Conservation (phyloP, 75 land plant genomes). For the Pseudotsuga menziesii region DNA sequence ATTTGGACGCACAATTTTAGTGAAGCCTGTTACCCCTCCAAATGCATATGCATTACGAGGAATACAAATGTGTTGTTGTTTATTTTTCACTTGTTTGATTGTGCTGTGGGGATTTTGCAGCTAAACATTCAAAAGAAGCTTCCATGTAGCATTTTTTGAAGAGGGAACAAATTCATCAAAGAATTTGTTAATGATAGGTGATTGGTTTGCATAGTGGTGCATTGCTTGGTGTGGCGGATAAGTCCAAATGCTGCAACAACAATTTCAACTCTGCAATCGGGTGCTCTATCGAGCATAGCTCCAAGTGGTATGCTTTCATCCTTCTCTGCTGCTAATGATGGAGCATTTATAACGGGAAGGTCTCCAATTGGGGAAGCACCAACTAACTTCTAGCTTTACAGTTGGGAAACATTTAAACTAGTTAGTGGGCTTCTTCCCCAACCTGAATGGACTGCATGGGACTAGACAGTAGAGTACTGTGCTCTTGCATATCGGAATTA, state of each 20-base stretch:
- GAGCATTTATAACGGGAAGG: conserved; percentile 23
- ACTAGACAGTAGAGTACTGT: conserved; percentile 98
- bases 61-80: too few relatives aligned
- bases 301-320: conserved; percentile 41
- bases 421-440: conserved; percentile 93
- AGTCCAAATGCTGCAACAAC: conserved; percentile 67
- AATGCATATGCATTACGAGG: too few relatives aligned
- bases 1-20: too few relatives aligned
- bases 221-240: conserved; percentile 82
- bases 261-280: conserved; percentile 62
- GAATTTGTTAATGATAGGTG: too few relatives aligned
- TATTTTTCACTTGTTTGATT: too few relatives aligned
- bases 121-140: too few relatives aligned
- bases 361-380: conserved; percentile 51
- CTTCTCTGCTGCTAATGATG: conserved; percentile 55
- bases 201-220: conserved; percentile 97
- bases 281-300: conserved; percentile 66
- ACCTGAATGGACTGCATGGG: conserved; percentile 99
- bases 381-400: conserved; percentile 89
- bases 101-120: too few relatives aligned
- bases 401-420: conserved; percentile 98
- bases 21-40: too few relatives aligned
- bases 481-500: conserved; percentile 92
- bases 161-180: too few relatives aligned
- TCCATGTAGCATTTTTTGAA: too few relatives aligned